Percentiles rank a stretch among this genome's conserved stretches.
Evolutionary conservation across 192 early-diverging fungal species (phyloP).

Genomic region (Coemansia sp.): DNA sequence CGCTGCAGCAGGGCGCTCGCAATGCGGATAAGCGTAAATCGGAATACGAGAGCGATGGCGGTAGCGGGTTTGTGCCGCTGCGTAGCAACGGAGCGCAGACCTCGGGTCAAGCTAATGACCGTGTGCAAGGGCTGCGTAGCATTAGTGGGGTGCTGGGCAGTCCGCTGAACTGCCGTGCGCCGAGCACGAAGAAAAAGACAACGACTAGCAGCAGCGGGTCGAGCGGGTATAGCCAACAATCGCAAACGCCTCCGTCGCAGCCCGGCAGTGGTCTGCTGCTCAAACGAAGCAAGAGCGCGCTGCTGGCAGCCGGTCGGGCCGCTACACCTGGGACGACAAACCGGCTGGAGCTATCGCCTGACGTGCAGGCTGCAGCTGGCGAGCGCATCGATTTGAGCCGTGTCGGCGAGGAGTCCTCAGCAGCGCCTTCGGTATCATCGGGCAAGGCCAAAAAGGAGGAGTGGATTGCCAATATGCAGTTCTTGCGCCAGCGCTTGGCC

Average conservation of each 20-base stretch:
- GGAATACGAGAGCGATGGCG: background rate
- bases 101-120: background rate
- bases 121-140: conserved; percentile 18
- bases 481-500: conserved; percentile 38
- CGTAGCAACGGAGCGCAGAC: conserved; percentile 2
- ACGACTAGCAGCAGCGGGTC: conserved; percentile 1
- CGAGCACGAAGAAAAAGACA: conserved; percentile 38
- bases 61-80: conserved; percentile 22
- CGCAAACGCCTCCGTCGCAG: background rate
- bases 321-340: background rate
- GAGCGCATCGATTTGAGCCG: conserved; percentile 18
- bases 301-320: conserved; percentile 1
- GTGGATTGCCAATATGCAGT: conserved; percentile 47
- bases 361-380: conserved; percentile 22
- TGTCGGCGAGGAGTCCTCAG: background rate
- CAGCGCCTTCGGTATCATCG: background rate
- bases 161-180: conserved; percentile 35
- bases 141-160: conserved; percentile 22
- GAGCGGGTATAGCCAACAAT: background rate
- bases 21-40: conserved; percentile 14
- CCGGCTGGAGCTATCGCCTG: conserved; percentile 12
- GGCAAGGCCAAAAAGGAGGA: conserved; percentile 34
- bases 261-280: conserved; percentile 5
- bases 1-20: background rate
- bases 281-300: conserved; percentile 24